Evolutionary conservation across 345 rosid species (phyloP).

Genomic region (Tarenaya hassleriana): DNA sequence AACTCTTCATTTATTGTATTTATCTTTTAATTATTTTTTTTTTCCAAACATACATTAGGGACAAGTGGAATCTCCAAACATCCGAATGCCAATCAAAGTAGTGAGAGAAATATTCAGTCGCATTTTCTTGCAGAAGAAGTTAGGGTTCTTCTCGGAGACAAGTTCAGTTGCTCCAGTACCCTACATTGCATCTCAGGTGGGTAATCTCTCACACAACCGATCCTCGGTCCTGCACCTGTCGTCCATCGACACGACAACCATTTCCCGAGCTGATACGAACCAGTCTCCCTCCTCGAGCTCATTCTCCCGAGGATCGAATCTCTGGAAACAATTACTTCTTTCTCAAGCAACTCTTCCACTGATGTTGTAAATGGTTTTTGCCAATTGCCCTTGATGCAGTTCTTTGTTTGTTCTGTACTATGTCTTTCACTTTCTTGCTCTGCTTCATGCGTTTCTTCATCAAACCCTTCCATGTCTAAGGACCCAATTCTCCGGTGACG

Average conservation of each 20-base stretch:
- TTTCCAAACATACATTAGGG: too few relatives aligned
- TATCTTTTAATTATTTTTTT: too few relatives aligned
- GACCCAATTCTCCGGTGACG: too few relatives aligned
- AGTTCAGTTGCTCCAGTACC: slow-evolving; percentile 38
- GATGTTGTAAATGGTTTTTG: slow-evolving; percentile 2
- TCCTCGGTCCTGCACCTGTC: slow-evolving; percentile 41
- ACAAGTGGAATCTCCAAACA: too few relatives aligned
- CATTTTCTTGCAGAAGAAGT: not conserved
- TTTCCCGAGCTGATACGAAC: slow-evolving; percentile 54
- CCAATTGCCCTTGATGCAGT: too few relatives aligned
- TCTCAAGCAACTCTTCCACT: slow-evolving; percentile 12
- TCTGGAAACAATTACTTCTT: slow-evolving; percentile 24
- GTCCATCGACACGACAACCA: slow-evolving; percentile 35
- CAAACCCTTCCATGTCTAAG: too few relatives aligned
- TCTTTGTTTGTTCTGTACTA: too few relatives aligned
- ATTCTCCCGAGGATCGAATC: slow-evolving; percentile 38
- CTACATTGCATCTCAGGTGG: slow-evolving; percentile 31
- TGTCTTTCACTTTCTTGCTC: too few relatives aligned
- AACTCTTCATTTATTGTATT: too few relatives aligned
- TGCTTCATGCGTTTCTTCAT: too few relatives aligned
- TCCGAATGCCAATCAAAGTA: too few relatives aligned
- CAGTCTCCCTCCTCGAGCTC: slow-evolving; percentile 34
- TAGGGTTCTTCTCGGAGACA: slow-evolving; percentile 24
- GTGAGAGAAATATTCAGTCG: too few relatives aligned
- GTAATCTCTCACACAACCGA: slow-evolving; percentile 38